A percentile compares a stretch with the other conserved stretches of the same genome.
Evolutionary conservation across 345 rosid genomes (phyloP).

Genomic region (Moricandia moricandioides): DNA sequence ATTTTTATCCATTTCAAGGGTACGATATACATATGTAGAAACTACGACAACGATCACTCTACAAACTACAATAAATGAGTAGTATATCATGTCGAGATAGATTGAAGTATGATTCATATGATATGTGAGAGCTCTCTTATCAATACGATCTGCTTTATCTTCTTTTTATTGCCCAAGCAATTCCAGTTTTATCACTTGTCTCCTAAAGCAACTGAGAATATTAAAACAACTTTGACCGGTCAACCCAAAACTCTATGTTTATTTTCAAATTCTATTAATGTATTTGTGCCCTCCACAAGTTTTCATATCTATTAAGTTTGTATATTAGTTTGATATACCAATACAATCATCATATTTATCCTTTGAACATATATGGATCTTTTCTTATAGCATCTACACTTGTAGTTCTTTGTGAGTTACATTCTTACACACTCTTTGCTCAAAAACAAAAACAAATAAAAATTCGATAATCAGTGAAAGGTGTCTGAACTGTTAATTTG

Average conservation of each 20-base stretch:
- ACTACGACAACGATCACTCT: background rate
- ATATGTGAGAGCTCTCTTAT: constrained; percentile 24
- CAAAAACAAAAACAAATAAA: background rate
- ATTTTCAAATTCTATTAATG: background rate
- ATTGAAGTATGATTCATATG: constrained; percentile 26
- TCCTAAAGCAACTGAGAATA: constrained; percentile 25
- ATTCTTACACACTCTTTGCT: background rate
- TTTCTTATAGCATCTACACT: background rate
- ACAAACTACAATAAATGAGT: background rate
- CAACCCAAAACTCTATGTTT: constrained; percentile 16
- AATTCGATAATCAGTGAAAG: background rate
- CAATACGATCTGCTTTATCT: constrained; percentile 35
- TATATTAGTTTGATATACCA: background rate
- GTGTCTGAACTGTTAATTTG: background rate
- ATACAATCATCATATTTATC: background rate
- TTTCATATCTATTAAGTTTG: background rate
- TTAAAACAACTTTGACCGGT: constrained; percentile 31
- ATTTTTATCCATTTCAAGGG: background rate
- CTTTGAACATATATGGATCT: background rate
- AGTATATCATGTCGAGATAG: constrained; percentile 28
- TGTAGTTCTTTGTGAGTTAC: background rate
- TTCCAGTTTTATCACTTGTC: constrained; percentile 33
- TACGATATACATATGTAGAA: background rate
- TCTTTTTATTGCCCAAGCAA: constrained; percentile 29
- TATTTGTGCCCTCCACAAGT: constrained; percentile 1